Percentiles rank a stretch among this genome's conserved stretches.
These are phyloP conservation scores for Thielaviopsis punctulata DNA, from an alignment of 2,329 filamentous ascomycete species.

Conservation along the genomic window DNA sequence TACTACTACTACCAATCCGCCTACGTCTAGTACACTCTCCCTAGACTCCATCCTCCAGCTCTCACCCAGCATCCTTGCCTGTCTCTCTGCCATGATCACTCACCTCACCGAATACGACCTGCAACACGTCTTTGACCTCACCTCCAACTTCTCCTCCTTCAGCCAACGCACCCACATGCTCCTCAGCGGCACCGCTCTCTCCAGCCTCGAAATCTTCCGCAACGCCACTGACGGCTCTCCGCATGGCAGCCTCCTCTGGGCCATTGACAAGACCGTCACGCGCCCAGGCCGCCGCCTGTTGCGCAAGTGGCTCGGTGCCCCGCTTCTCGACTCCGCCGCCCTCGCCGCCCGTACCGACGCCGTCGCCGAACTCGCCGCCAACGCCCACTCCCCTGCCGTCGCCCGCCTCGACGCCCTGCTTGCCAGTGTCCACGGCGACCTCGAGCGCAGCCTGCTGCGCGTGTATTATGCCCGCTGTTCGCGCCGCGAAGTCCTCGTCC, in stretches of 20 bases:
- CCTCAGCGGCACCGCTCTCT: conserved; percentile 83
- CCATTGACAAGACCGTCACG: conserved; percentile 79
- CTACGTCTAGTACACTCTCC: conserved; percentile 50
- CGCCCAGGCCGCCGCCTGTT: conserved; percentile 76
- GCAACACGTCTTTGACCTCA: conserved; percentile 88
- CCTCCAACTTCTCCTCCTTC: conserved; percentile 94
- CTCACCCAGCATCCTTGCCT: conserved; percentile 73
- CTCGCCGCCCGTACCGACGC: conserved; percentile 68
- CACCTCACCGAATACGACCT: conserved; percentile 84
- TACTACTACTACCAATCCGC: too few species aligned
- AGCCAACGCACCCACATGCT: conserved; percentile 91
- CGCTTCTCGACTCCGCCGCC: conserved; percentile 56
- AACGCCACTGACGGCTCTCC: conserved; percentile 78
- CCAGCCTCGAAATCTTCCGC: conserved; percentile 86
- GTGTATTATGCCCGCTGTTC: conserved; percentile 97
- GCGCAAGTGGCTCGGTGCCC: conserved; percentile 87
- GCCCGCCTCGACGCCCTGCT: conserved; percentile 62
- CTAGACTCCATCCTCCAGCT: conserved; percentile 76
- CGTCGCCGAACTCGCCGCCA: conserved; percentile 67
- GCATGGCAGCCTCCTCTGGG: conserved; percentile 89
- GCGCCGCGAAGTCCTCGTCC: conserved; percentile 67
- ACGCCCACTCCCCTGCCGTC: conserved; percentile 46
- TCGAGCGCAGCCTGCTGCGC: conserved; percentile 82
- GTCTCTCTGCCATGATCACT: conserved; percentile 88
- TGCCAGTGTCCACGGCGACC: conserved; percentile 54